Percentiles rank a stretch among this genome's conserved stretches.
These are phyloP conservation scores for Eucalyptus decipiens DNA, from an alignment of 345 rosid species.

Conservation along the genomic window DNA sequence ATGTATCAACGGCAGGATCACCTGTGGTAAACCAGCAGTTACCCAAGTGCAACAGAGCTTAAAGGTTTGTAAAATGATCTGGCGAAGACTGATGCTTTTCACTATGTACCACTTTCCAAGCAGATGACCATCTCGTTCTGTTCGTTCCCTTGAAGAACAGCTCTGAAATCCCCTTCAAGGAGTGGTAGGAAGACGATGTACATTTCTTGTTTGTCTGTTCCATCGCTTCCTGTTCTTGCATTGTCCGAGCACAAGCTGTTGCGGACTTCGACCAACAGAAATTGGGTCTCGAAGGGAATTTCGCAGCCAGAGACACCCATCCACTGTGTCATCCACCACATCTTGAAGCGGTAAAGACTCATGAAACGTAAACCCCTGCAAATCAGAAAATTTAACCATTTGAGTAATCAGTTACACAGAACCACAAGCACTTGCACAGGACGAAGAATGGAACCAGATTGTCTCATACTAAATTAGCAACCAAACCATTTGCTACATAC, in stretches of 20 bases:
- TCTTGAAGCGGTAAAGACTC: constrained; percentile 26
- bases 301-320: constrained; percentile 19
- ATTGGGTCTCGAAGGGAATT: constrained; percentile 25
- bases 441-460: not conserved
- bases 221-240: not conserved
- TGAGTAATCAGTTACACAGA: not conserved
- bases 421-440: not conserved
- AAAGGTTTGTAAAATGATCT: not conserved
- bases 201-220: constrained; percentile 2
- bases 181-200: constrained; percentile 16
- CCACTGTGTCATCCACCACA: constrained; percentile 32
- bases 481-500: not conserved
- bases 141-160: constrained; percentile 18
- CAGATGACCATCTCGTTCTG: constrained; percentile 17
- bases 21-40: not conserved
- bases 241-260: constrained; percentile 2
- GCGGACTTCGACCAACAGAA: constrained; percentile 19
- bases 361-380: constrained; percentile 12
- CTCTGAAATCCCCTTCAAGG: constrained; percentile 19
- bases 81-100: not conserved
- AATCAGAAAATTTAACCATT: not conserved
- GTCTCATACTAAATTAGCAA: not conserved
- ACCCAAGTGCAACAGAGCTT: not conserved
- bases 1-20: not conserved
- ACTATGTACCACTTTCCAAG: constrained; percentile 18